Evolutionary conservation across 2,329 filamentous ascomycete species (phyloP), one percentile per base, ranked within the genome.

Genomic region (Claviceps sp.): DNA sequence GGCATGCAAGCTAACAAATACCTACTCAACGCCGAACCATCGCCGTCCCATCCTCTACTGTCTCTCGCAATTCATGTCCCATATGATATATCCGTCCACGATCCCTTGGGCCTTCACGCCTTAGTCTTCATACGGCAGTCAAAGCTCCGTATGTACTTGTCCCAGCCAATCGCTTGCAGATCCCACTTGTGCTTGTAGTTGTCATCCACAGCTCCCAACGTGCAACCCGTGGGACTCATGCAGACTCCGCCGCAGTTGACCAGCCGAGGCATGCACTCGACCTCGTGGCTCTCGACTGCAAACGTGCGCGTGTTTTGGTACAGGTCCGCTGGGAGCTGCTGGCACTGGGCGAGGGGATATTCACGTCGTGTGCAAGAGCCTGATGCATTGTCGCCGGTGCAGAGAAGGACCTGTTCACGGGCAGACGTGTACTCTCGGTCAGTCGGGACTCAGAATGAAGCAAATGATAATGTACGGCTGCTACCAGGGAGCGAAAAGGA

Each of bases 151-250:
- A 70, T 60, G 19, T 66, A 52, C n/a, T 53, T 64, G 47, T 73
- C 61, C 76, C 75, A 78, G 47, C 62, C 52, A 46, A 75, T 70
- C 30, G 63, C 64, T 26, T 66, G 63, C 50, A 78, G 58, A 59
- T 78, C 68, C 61, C 65, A 72, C 63, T 76, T 77, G 66, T 74
- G 52, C 52, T 64, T 59, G 58, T 71, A 73, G 55, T 62, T 57
- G 56, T 70, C 77, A 57, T 69, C 68, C 48, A 79, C 65, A 7
- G 66, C 59, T 39, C 75, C 76, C 54, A 75, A 68, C 0, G 75
- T 77, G 64, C 76, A 79, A 39, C 75, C 76, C 45, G 70, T 72
- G 2, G 74, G 74, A 47, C 74, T 76, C 4, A 50, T 71, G 68
- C 75, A 79, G 54, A 70, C 64, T 22, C 61, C 64, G 38, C 63